Evolutionary conservation across 352 stramenopile genomes (phyloP), one percentile per base, ranked within the genome.

Genomic region (Peronospora destructor): DNA sequence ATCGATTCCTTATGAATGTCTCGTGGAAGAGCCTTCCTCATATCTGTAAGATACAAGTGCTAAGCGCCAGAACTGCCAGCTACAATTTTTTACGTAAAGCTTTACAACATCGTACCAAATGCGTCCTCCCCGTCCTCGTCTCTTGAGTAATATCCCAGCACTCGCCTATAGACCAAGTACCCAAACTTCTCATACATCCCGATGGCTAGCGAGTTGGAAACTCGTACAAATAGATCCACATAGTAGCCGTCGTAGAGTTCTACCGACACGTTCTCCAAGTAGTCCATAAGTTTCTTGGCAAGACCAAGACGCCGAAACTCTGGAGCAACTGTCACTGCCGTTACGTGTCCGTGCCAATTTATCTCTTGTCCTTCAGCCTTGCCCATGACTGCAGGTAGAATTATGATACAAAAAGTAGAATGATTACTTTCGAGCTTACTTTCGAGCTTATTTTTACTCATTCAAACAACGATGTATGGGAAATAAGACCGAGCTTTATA

Each of bases 181-280:
- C 87, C 90, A 58, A 97, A 85, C 29, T 91, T 87, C 45, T 92
- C 71, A 66, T 97, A 97, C 88, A 97, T 97, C 41, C 61, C 56
- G 43, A 97, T 96, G 12, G 91, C 91, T 13, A 95, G 60, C 29
- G 65, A 72, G 77, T 99, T 99, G 33, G 91, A 97, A 14, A 93
- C 84, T 21, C 96, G 78, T 14, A 99, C 96, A 61, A 98, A 99
- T n/a, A 99, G 71, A 63, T 99, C 96, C 42, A 99, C 96, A 76
- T 98, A 99, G 76, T 97, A 98, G 13, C 75, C 92, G 66, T 98
- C 88, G 53, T 83, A 90, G 39, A 87, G 66, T 47, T 87, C 71
- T 17, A 83, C 62, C 7, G 79, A 87, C 12, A 91, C 76, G 35
- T 82, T 75, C 68, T 97, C 91, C 43, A 98, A 84, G 63, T 94